A percentile compares a stretch with the other conserved stretches of the same genome.
Conservation (phyloP, 2,329 filamentous ascomycete species). For the Diaporthe sp. region DNA sequence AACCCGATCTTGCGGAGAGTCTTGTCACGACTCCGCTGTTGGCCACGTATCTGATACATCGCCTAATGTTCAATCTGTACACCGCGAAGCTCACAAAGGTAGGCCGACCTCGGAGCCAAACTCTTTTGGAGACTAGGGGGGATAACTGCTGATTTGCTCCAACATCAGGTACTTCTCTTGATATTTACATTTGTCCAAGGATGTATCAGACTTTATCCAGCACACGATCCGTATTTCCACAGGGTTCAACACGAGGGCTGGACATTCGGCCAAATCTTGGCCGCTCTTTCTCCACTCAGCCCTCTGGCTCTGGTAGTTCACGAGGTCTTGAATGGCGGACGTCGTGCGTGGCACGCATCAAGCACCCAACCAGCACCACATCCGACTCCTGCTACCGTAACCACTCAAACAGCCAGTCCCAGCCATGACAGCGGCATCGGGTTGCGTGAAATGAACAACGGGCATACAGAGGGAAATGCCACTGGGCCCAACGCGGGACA, state of each 20-base stretch:
- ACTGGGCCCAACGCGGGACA: background rate
- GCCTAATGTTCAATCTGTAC: background rate
- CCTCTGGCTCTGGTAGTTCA: background rate
- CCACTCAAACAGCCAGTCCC: background rate
- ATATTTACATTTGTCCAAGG: background rate
- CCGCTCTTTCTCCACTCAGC: background rate
- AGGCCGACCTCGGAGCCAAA: background rate
- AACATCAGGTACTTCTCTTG: constrained; percentile 2
- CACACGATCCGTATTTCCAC: background rate
- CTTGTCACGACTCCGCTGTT: constrained; percentile 6
- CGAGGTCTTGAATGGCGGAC: background rate
- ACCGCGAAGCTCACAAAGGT: constrained; percentile 3
- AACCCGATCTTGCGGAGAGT: constrained; percentile 1
- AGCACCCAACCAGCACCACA: too few relatives aligned
- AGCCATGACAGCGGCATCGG: background rate
- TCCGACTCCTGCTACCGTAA: background rate
- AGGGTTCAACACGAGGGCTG: background rate
- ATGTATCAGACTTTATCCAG: background rate
- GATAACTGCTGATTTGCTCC: background rate
- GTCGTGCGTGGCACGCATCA: background rate
- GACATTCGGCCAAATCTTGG: background rate
- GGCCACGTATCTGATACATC: background rate
- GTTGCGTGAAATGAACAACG: background rate
- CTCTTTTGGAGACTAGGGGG: background rate
- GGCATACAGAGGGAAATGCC: background rate